A percentile compares a stretch with the other conserved stretches of the same genome.
Conservation (phyloP, 192 early-diverging fungal genomes). For the Podila epicladia region DNA sequence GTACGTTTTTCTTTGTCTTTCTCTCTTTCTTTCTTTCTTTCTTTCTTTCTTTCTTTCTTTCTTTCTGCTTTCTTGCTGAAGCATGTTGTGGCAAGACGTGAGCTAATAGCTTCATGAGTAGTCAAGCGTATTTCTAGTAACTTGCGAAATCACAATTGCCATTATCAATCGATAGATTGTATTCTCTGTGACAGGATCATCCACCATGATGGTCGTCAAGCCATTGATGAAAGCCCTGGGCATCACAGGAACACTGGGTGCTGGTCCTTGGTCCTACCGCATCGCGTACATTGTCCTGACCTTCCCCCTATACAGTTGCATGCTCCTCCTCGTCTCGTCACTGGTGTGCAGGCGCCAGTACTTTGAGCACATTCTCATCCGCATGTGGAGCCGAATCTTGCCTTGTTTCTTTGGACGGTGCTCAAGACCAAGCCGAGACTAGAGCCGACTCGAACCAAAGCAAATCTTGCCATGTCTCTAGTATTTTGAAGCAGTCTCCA, state of each 20-base stretch:
- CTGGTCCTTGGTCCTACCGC: slow-evolving; percentile 43
- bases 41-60: not conserved
- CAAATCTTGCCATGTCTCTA: no score
- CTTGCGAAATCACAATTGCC: not conserved
- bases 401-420: slow-evolving; percentile 17
- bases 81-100: not conserved
- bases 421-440: not conserved
- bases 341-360: slow-evolving; percentile 38
- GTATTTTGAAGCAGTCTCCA: not conserved
- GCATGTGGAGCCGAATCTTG: slow-evolving; percentile 35
- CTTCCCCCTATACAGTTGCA: slow-evolving; percentile 35
- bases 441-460: not conserved
- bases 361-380: slow-evolving; percentile 34
- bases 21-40: not conserved
- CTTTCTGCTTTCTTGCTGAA: not conserved
- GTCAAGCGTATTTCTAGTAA: not conserved
- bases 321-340: slow-evolving; percentile 35
- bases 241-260: slow-evolving; percentile 16
- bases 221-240: slow-evolving; percentile 31
- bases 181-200: slow-evolving; percentile 49
- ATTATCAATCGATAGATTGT: slow-evolving; percentile 8
- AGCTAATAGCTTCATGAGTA: not conserved
- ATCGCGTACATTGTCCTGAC: slow-evolving; percentile 40
- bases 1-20: slow-evolving; percentile 12
- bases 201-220: slow-evolving; percentile 38